Evolutionary conservation across 257 asterid genomes (phyloP).

Genomic region (Przewalskia tangutica): DNA sequence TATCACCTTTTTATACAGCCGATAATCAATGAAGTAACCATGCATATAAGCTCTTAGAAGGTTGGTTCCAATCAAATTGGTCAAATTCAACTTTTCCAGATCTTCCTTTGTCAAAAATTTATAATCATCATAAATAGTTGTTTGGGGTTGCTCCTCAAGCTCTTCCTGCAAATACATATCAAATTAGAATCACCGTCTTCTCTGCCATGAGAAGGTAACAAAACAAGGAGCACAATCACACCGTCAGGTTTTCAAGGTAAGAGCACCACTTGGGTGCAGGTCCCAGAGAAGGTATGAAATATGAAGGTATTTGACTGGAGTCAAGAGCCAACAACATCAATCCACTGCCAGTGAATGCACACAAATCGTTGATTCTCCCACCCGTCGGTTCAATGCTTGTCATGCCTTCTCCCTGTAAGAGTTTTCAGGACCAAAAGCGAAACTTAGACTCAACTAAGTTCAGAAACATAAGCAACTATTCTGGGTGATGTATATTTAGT

Average conservation of each 20-base stretch:
- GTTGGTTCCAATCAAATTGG: slow-evolving; percentile 72
- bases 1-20: slow-evolving; percentile 74
- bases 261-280: slow-evolving; percentile 99
- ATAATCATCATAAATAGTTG: slow-evolving; percentile 83
- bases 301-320: slow-evolving; percentile 84
- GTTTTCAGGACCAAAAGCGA: slow-evolving; percentile 1
- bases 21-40: slow-evolving; percentile 76
- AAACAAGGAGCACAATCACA: slow-evolving; percentile 19
- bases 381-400: slow-evolving; percentile 85
- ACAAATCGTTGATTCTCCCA: slow-evolving; percentile 79
- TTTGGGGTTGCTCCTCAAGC: slow-evolving; percentile 83
- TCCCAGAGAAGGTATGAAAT: slow-evolving; percentile 90
- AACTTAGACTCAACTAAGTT: not conserved
- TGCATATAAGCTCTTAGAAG: slow-evolving; percentile 90
- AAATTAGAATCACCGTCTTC: slow-evolving; percentile 3
- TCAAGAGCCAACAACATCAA: slow-evolving; percentile 78
- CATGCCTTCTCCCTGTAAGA: slow-evolving; percentile 84
- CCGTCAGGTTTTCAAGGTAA: slow-evolving; percentile 73
- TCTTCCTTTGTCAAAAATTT: slow-evolving; percentile 86
- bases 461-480: not conserved
- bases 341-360: slow-evolving; percentile 76
- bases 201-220: slow-evolving; percentile 1
- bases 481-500: not conserved
- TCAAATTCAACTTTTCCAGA: slow-evolving; percentile 60
- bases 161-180: slow-evolving; percentile 56